Conservation (phyloP, 2,329 filamentous ascomycete genomes). For the Penicillium sp. region DNA sequence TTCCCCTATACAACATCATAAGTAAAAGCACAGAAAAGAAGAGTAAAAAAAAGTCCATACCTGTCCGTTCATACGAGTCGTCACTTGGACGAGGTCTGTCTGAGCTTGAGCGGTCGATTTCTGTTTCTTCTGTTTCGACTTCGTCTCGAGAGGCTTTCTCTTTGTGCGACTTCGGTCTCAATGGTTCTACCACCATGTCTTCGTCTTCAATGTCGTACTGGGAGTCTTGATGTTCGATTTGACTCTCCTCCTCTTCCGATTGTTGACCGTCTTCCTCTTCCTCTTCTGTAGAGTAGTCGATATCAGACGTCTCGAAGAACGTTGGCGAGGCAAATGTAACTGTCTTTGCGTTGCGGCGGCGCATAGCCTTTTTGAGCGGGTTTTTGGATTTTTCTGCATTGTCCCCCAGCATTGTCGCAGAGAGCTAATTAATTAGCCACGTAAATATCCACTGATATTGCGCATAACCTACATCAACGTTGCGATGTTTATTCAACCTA, state of each 20-base stretch:
- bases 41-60: conserved; percentile 24
- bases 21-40: conserved; percentile 8
- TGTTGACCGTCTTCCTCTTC: conserved; percentile 50
- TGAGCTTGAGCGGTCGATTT: conserved; percentile 27
- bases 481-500: conserved; percentile 93
- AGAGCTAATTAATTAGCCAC: conserved; percentile 47
- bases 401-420: conserved; percentile 67
- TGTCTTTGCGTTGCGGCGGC: conserved; percentile 75
- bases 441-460: not conserved
- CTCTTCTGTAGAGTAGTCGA: conserved; percentile 79
- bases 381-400: conserved; percentile 77
- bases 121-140: conserved; percentile 20
- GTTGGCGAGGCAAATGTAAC: conserved; percentile 82
- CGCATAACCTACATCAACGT: conserved; percentile 73
- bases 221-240: conserved; percentile 29
- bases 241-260: conserved; percentile 43
- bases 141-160: conserved; percentile 29
- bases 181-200: conserved; percentile 42
- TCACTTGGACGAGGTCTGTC: conserved; percentile 56
- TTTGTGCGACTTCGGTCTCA: conserved; percentile 40
- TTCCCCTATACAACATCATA: conserved; percentile 23
- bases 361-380: conserved; percentile 77
- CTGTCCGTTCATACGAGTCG: conserved; percentile 56
- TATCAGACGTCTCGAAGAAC: conserved; percentile 82
- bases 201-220: conserved; percentile 30